Evolutionary conservation across 768 basidiomycete species (phyloP), one percentile per base, ranked within the genome.

Genomic region (Cyathus striatus): DNA sequence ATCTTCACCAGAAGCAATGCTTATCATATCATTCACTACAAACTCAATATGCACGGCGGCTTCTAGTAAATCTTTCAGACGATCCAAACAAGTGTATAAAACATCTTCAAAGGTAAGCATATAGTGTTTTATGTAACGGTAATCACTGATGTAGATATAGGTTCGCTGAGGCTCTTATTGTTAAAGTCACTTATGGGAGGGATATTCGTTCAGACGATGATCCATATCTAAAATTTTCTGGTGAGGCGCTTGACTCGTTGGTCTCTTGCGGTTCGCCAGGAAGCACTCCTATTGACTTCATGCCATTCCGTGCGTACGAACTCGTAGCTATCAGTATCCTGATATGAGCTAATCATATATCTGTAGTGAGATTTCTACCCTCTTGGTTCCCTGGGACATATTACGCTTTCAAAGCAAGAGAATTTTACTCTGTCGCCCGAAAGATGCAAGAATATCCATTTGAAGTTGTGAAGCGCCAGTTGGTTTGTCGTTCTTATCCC

Each of bases 371-470:
- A 39, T 23, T 47, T 40, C 39, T 50, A 9, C 55, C 55, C 1
- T 50, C 50, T 10, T 56, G 55, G 55, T 56, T 56, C 38, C 52
- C 55, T 10, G 55, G 55, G 3, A 50, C 52, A 25, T 50, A 44
- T 25, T 50, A 49, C 41, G 48, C 48, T 2, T 39, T 27, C 21
- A 23, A 23, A 23, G 55, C 55, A 10, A 45, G 45, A 34, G 33
- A 35, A 33, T 38, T 37, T 25, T 13, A 32, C 16, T 40, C 33
- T 34, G 26, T 36, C 7, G 17, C 49, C 39, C 22, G 45, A 26
- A 41, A 30, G 12, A 24, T 51, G 10, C 41, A 50, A 33, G 36
- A 48, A 17, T 41, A 46, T 23, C 56, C 54, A 0, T 41, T 40
- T 38, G 13, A 43, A 6, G 25, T 42, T 22, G 46, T 54, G 4